Conservation (phyloP, 352 stramenopile species). For the Phytophthora pseudosyringae region DNA sequence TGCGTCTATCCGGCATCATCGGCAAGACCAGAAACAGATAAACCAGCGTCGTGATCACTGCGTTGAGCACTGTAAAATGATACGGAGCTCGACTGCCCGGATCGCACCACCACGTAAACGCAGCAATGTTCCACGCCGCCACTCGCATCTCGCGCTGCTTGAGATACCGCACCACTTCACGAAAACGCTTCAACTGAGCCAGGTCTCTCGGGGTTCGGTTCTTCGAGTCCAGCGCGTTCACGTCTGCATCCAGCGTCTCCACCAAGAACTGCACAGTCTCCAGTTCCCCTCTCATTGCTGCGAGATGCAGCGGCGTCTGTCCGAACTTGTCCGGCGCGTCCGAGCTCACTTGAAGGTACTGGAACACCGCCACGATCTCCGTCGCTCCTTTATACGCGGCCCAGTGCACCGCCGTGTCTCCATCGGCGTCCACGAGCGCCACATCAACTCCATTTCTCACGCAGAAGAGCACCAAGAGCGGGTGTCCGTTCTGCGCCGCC, state of each 20-base stretch:
- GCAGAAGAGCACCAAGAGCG: conserved; percentile 78
- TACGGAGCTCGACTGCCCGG: conserved; percentile 66
- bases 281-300: conserved; percentile 76
- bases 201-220: conserved; percentile 67
- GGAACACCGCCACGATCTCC: conserved; percentile 84
- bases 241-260: conserved; percentile 75
- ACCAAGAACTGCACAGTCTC: conserved; percentile 80
- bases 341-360: conserved; percentile 75
- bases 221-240: conserved; percentile 56
- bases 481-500: conserved; percentile 78
- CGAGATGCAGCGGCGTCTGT: conserved; percentile 86
- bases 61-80: conserved; percentile 73
- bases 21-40: conserved; percentile 66
- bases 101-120: conserved; percentile 58
- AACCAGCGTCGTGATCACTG: conserved; percentile 43
- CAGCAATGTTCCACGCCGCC: conserved; percentile 67
- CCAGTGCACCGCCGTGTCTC: conserved; percentile 87
- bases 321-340: conserved; percentile 74
- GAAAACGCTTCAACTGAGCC: conserved; percentile 62
- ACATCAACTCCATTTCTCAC: conserved; percentile 78
- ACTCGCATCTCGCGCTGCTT: conserved; percentile 34
- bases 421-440: conserved; percentile 64
- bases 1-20: conserved; percentile 58
- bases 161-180: conserved; percentile 63
- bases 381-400: conserved; percentile 86